Evolutionary conservation across 1,284 basidiomycete species (phyloP).

Genomic region (Peniophora sp.): DNA sequence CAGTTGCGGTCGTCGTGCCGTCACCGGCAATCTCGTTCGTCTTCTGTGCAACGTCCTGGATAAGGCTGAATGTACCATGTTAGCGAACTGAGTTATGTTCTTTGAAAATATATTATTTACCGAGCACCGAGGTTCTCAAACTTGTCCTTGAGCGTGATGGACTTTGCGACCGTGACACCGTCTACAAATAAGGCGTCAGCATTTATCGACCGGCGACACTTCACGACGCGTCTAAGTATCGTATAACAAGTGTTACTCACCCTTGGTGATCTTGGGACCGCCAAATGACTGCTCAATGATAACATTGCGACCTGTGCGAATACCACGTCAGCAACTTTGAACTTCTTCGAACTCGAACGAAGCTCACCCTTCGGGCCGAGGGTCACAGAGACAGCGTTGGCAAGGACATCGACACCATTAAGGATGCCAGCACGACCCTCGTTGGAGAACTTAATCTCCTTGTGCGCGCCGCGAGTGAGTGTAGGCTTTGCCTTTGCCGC

Average conservation of each 20-base stretch:
- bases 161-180: conserved; percentile 97
- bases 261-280: conserved; percentile 97
- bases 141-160: conserved; percentile 93
- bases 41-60: conserved; percentile 94
- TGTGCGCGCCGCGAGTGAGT: conserved; percentile 73
- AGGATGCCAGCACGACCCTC: conserved; percentile 92
- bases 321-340: conserved; percentile 17
- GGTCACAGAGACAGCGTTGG: conserved; percentile 92
- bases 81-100: neutral
- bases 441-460: conserved; percentile 97
- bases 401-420: conserved; percentile 92
- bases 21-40: conserved; percentile 98
- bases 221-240: neutral
- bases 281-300: conserved; percentile 99
- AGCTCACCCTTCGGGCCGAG: conserved; percentile 88
- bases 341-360: neutral
- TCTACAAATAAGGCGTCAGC: conserved; percentile 38
- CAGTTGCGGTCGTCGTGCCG: conserved; percentile 96
- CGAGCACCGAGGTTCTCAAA: conserved; percentile 98
- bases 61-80: conserved; percentile 45
- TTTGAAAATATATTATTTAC: conserved; percentile 35
- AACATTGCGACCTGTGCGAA: conserved; percentile 77
- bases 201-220: neutral
- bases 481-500: conserved; percentile 37
- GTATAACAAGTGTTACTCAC: conserved; percentile 28